phyloP scores from a whole-genome alignment of 352 stramenopile genomes.

The Phytophthora pluvialis region DNA sequence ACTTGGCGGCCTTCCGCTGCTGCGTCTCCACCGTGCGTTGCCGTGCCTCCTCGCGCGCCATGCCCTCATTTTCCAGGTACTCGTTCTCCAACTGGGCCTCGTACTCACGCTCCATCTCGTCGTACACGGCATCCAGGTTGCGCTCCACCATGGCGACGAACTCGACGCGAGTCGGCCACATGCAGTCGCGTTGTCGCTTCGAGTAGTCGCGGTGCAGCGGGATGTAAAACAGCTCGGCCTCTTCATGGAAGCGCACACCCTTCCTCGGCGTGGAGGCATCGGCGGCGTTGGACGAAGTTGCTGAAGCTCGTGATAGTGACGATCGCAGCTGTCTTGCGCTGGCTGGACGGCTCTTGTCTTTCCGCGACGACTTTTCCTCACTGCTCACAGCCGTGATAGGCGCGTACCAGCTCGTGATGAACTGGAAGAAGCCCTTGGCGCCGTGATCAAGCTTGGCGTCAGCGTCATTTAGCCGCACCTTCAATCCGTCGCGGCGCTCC shows the following conservation, averaged over 20 bases:
- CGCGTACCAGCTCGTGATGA: conserved; percentile 84
- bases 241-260: conserved; percentile 71
- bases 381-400: conserved; percentile 38
- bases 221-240: conserved; percentile 89
- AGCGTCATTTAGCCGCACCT: conserved; percentile 79
- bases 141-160: conserved; percentile 91
- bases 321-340: conserved; percentile 24
- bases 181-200: conserved; percentile 84
- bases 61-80: conserved; percentile 71
- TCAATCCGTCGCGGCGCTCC: conserved; percentile 72
- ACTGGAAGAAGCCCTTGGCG: conserved; percentile 78
- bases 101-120: conserved; percentile 89
- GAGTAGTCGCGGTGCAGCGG: conserved; percentile 85
- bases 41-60: conserved; percentile 68
- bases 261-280: conserved; percentile 34
- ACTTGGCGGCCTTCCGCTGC: conserved; percentile 31
- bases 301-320: conserved; percentile 35
- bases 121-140: conserved; percentile 87
- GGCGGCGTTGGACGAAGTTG: conserved; percentile 18
- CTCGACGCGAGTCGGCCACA: conserved; percentile 86
- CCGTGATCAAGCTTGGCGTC: conserved; percentile 38
- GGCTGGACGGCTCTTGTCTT: conserved; percentile 16
- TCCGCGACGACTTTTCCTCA: conserved; percentile 33
- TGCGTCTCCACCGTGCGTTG: conserved; percentile 56
- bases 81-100: conserved; percentile 73